phyloP scores from a whole-genome alignment of 176 grass and related monocot genomes.

The Musa troglodytarum region DNA sequence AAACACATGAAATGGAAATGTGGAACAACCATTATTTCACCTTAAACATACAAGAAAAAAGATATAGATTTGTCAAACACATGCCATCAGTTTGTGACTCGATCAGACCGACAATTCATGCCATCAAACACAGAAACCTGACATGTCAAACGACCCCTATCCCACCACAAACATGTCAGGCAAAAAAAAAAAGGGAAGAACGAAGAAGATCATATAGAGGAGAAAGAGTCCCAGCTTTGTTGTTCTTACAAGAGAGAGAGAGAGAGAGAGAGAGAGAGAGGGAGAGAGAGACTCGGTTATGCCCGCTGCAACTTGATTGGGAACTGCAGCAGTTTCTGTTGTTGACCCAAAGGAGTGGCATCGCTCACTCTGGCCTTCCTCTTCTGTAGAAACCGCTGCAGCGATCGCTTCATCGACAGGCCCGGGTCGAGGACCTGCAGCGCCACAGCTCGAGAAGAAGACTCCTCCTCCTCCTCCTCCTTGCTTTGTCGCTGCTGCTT shows the following conservation, averaged over 20 bases:
- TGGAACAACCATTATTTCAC: too few relatives aligned
- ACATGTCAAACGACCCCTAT: neutral
- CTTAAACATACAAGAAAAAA: too few relatives aligned
- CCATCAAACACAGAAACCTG: neutral
- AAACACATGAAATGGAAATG: too few relatives aligned
- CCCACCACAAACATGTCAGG: neutral
- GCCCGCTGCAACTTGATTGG: neutral
- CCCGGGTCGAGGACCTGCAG: neutral
- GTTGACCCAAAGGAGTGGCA: neutral
- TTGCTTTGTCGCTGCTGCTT: neutral
- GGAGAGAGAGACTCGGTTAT: too few relatives aligned
- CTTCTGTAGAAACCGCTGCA: conserved; percentile 10
- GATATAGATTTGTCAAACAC: too few relatives aligned
- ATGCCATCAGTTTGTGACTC: too few relatives aligned
- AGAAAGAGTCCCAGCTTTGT: too few relatives aligned
- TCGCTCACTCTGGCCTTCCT: neutral
- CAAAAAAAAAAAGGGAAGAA: neutral
- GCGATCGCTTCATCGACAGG: neutral
- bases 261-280: too few relatives aligned
- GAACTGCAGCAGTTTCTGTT: neutral
- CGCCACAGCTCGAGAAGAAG: neutral
- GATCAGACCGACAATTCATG: neutral
- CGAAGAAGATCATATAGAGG: too few relatives aligned
- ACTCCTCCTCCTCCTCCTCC: neutral
- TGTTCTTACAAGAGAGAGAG: too few relatives aligned